Base-by-base conservation (phyloP, 768 basidiomycete species). In the Lepiota brunneoincarnata region DNA sequence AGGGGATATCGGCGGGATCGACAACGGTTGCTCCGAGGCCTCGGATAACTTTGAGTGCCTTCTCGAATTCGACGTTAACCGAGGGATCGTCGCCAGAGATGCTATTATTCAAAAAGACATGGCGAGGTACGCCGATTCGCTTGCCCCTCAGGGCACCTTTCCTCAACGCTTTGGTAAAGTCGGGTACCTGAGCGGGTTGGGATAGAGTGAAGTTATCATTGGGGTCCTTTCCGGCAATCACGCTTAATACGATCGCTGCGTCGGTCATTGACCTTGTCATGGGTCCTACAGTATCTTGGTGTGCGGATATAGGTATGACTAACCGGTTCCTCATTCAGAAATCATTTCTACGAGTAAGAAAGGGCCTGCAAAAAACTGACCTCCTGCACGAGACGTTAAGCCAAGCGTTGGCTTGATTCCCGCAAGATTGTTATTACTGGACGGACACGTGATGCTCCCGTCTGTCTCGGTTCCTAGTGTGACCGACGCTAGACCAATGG, bases 341-440 rank as follows among this genome's bases (percentile, higher is more conserved):
- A 26, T 12, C 28, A 26, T 6, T 17, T 34, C 38, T n/a, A 12
- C 37, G 20, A 47, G 4, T 6, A 26, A 37, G 26, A 17, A 24
- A n/a, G n/a, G n/a, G 40, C 9, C 6, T 31, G 40, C 64, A 39
- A 23, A n/a, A n/a, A 41, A 6, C 45, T 48, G 54, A 79, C 83
- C 83, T 64, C 82, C 83, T 14, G 81, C 78, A 12, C 81, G 72
- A 4, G 82, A 84, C 2, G 81, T 82, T 31, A 83, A 64, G 0
- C 83, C 83, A 7, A 84, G 74, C 2, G 80, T 84, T 0, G 84
- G 80, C 58, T 83, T 83, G 43, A 85, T 80, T 0, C 82, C 83
- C 3, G 72, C 83, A 4, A 83, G 38, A 57, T 83, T 83, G 49
- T 83, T 83, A 17, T 73, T 64, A 58, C 71, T 72, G 0, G 77